Conservation (phyloP, 768 basidiomycete genomes). For the Termitomyces bulborhizus region DNA sequence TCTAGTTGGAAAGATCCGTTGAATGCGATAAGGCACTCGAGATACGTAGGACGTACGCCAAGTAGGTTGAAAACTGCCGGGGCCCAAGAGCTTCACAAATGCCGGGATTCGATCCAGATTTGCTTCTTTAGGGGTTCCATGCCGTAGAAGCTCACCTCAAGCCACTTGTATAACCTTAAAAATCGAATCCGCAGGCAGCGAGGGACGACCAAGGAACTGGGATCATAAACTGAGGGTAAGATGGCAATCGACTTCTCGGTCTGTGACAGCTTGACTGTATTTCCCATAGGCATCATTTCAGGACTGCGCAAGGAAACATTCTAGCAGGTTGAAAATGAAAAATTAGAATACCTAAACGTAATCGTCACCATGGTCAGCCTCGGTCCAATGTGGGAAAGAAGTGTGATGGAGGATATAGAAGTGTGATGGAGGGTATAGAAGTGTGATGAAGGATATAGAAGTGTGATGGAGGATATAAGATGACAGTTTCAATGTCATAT, state of each 20-base stretch:
- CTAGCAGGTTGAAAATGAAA: background rate
- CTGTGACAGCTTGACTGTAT: background rate
- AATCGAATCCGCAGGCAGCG: background rate
- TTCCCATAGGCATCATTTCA: background rate
- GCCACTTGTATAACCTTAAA: background rate
- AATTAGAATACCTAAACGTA: background rate
- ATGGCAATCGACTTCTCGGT: background rate
- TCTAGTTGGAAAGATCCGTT: background rate
- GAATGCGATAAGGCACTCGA: background rate
- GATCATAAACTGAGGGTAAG: background rate
- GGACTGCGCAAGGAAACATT: background rate
- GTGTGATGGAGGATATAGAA: background rate
- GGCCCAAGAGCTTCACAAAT: background rate
- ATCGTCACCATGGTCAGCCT: background rate
- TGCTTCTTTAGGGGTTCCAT: conserved; percentile 2
- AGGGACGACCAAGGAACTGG: background rate
- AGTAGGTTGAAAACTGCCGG: background rate
- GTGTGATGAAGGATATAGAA: background rate
- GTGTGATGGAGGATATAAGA: background rate
- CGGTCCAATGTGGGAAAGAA: background rate
- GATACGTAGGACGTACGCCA: background rate
- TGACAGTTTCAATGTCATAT: background rate
- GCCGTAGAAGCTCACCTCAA: background rate
- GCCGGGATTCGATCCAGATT: background rate
- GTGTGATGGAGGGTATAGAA: background rate